phyloP scores from a whole-genome alignment of 768 basidiomycete species.

The Tylopilus rubrobrunneus region DNA sequence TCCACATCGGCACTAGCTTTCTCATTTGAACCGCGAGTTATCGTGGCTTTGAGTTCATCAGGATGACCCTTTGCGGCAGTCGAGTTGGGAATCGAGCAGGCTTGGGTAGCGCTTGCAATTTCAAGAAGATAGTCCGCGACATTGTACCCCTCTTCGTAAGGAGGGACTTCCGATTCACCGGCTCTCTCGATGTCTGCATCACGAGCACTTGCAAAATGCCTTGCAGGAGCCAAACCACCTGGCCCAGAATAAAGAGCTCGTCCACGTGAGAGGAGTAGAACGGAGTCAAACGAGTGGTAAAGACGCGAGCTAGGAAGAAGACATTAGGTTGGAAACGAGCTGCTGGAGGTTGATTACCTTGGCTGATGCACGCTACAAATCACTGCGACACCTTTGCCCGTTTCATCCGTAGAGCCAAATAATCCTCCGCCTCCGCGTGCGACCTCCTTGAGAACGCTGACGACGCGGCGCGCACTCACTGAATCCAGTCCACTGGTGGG shows the following conservation, averaged over 20 bases:
- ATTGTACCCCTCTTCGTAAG: constrained; percentile 81
- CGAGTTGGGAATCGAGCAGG: constrained; percentile 36
- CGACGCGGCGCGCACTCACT: constrained; percentile 77
- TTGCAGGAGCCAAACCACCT: constrained; percentile 65
- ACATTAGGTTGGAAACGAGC: neutral
- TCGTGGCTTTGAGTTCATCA: neutral
- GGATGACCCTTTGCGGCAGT: constrained; percentile 3
- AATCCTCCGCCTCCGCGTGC: constrained; percentile 44
- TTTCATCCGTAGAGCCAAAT: constrained; percentile 20
- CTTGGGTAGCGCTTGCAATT: constrained; percentile 67
- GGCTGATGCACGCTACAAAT: constrained; percentile 90
- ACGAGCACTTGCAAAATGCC: constrained; percentile 50
- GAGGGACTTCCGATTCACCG: constrained; percentile 34
- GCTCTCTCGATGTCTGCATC: constrained; percentile 31
- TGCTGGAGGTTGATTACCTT: constrained; percentile 35
- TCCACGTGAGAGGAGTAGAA: constrained; percentile 76
- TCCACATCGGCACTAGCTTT: constrained; percentile 19
- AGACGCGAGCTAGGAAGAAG: constrained; percentile 57
- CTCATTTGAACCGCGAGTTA: constrained; percentile 10
- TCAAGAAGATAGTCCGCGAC: constrained; percentile 91
- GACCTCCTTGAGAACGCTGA: constrained; percentile 72
- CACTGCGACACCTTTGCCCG: constrained; percentile 68
- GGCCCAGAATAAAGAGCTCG: constrained; percentile 75
- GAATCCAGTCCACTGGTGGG: constrained; percentile 84
- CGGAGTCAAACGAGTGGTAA: constrained; percentile 81